phyloP scores from a whole-genome alignment of 129 eudicot genomes.

The Calendula officinalis region DNA sequence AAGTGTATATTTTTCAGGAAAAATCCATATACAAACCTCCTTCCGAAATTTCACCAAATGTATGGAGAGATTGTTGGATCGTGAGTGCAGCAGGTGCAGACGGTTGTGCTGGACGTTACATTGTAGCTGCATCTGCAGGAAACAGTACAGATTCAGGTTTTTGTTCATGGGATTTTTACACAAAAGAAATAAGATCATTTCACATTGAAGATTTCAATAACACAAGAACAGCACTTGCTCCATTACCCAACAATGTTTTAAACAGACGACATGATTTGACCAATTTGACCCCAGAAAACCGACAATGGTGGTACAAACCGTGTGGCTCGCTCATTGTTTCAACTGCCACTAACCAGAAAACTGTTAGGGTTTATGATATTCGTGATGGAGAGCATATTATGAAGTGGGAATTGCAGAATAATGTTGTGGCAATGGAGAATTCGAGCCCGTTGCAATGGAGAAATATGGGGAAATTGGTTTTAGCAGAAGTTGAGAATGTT shows the following conservation, averaged over 20 bases:
- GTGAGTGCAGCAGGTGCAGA: constrained; percentile 66
- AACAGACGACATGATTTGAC: constrained; percentile 53
- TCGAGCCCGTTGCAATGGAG: neutral
- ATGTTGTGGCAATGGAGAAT: constrained; percentile 30
- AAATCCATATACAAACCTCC: neutral
- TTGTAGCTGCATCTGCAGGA: constrained; percentile 97
- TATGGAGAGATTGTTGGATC: constrained; percentile 12
- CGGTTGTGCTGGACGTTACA: constrained; percentile 82
- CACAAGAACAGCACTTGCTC: constrained; percentile 67
- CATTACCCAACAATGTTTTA: constrained; percentile 56
- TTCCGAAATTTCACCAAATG: neutral
- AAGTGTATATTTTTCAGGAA: constrained; percentile 42
- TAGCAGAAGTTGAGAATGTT: constrained; percentile 11
- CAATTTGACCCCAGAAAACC: constrained; percentile 46
- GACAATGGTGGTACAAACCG: constrained; percentile 89
- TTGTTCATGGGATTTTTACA: constrained; percentile 93
- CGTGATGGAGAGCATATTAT: constrained; percentile 94
- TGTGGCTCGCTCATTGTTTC: constrained; percentile 80
- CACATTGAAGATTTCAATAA: constrained; percentile 48
- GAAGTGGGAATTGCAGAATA: constrained; percentile 79
- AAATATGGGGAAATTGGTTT: neutral
- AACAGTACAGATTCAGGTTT: constrained; percentile 72
- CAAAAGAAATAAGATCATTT: constrained; percentile 57
- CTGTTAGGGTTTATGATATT: constrained; percentile 62
- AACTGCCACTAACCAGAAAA: constrained; percentile 64